Base-by-base conservation (phyloP, 2,329 filamentous ascomycete species). In the Colletotrichum brevisporum region DNA sequence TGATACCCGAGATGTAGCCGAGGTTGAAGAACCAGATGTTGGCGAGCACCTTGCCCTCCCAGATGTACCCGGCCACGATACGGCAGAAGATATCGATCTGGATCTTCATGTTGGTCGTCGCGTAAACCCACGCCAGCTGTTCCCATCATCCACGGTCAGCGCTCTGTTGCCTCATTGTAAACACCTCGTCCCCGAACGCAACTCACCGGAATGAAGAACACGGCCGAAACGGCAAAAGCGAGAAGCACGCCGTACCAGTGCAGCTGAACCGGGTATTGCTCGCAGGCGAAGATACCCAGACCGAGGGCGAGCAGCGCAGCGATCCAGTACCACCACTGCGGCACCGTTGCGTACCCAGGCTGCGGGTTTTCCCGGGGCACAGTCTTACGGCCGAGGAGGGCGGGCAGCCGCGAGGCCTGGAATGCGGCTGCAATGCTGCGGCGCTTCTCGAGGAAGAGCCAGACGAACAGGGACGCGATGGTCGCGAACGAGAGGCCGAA, bases 401-500 rank as follows among this genome's bases (percentile, higher is more conserved):
- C 26, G 4, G 47, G 54, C 1, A 67, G n/a, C 3, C 43, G 59
- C 2, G 60, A 69, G 0, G 60, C 59, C 1, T 53, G 56, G 45
- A 58, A 61, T 0, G 61, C 52, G 1, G 60, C 51, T 3, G 52
- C 53, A 4, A 79, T 67, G 12, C 73, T 76, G 3, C 72, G 63
- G 0, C 76, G 74, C 63, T 78, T 78, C 61, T 79, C 77, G 0
- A 78, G 73, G 8, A 75, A 72, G 2, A 77, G 63, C 77, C 77
- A 79, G 8, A 77, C 73, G 15, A 78, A 77, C 0, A 79, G 74
- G 1, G 77, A 78, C 0, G 83, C 82, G 27, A 88, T 81, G 13
- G 84, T 83, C 5, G 86, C 86, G 63, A 88, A 88, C 2, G 83
- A 83, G 2, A 88, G 79, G 2, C 86, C 85, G 67, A 87, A 88